Conservation (phyloP, 352 stramenopile genomes). For the Phytopythium mirpurense region DNA sequence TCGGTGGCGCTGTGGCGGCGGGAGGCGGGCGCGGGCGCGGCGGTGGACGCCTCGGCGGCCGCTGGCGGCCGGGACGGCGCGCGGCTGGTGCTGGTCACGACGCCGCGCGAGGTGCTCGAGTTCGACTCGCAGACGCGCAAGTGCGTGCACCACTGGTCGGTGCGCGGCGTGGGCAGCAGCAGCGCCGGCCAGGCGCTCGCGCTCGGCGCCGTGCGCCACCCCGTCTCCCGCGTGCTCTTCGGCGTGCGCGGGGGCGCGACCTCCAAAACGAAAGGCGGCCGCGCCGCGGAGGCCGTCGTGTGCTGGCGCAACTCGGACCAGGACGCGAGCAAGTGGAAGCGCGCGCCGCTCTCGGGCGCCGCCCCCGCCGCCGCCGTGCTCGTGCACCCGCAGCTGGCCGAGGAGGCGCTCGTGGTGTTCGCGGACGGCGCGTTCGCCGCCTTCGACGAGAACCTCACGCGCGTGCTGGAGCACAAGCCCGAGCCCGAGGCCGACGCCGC, state of each 20-base stretch:
- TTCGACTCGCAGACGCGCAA: conserved; percentile 56
- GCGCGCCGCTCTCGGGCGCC: conserved; percentile 24
- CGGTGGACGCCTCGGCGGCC: conserved; percentile 36
- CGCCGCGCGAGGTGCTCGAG: conserved; percentile 59
- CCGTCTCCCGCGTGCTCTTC: conserved; percentile 49
- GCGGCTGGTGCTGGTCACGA: conserved; percentile 61
- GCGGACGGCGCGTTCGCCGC: conserved; percentile 51
- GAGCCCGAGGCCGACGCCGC: conserved; percentile 15
- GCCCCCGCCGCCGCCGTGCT: conserved; percentile 37
- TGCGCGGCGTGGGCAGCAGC: conserved; percentile 36
- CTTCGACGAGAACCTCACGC: conserved; percentile 46
- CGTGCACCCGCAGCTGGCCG: conserved; percentile 51
- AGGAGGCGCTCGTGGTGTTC: conserved; percentile 66
- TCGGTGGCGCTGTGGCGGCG: conserved; percentile 58
- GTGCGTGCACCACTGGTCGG: conserved; percentile 75
- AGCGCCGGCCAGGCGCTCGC: conserved; percentile 24
- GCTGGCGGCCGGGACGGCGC: conserved; percentile 36
- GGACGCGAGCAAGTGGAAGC: conserved; percentile 62
- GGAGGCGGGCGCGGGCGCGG: conserved; percentile 36
- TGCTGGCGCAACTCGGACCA: conserved; percentile 58
- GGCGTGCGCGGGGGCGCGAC: conserved; percentile 37
- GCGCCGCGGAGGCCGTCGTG: conserved; percentile 29
- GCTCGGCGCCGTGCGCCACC: conserved; percentile 50
- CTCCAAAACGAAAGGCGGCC: conserved; percentile 13
- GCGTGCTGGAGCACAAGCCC: conserved; percentile 18